Evolutionary conservation across 805 yeast species (phyloP).

Genomic region (Ogataea dorogensis): DNA sequence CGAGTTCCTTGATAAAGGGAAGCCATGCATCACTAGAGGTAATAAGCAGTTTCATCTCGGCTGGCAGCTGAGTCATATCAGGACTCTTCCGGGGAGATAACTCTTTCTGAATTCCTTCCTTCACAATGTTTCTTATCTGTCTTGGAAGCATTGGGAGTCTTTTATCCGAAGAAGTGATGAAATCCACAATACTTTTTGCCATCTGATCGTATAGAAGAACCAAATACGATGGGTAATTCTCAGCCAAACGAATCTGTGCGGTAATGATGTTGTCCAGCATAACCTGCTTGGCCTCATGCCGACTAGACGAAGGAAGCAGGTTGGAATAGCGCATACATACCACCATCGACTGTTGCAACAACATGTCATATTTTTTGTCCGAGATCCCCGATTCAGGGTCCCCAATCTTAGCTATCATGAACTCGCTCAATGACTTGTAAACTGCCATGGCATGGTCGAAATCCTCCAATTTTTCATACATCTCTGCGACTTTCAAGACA

Average conservation of each 20-base stretch:
- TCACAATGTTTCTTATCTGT: slow-evolving; percentile 9
- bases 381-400: slow-evolving; percentile 6
- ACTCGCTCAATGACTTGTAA: slow-evolving; percentile 26
- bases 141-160: slow-evolving; percentile 5
- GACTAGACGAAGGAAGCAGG: slow-evolving; percentile 22
- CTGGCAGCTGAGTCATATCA: slow-evolving; percentile 18
- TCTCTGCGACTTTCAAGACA: slow-evolving; percentile 75
- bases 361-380: slow-evolving; percentile 12
- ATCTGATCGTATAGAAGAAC: slow-evolving; percentile 20
- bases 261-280: slow-evolving; percentile 23
- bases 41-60: slow-evolving; percentile 23
- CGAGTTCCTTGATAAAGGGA: slow-evolving; percentile 23
- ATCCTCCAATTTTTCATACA: slow-evolving; percentile 53
- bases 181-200: slow-evolving; percentile 16
- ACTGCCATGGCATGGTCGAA: slow-evolving; percentile 28
- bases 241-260: slow-evolving; percentile 26
- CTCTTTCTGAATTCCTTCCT: slow-evolving; percentile 19
- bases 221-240: slow-evolving; percentile 29
- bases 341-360: slow-evolving; percentile 24
- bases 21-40: slow-evolving; percentile 32
- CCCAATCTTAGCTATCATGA: slow-evolving; percentile 3
- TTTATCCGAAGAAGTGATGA: slow-evolving; percentile 8
- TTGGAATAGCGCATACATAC: slow-evolving; percentile 25
- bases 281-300: slow-evolving; percentile 22
- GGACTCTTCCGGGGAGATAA: slow-evolving; percentile 23